phyloP scores from a whole-genome alignment of 495 filamentous ascomycete species.

The Talaromyces liani region DNA sequence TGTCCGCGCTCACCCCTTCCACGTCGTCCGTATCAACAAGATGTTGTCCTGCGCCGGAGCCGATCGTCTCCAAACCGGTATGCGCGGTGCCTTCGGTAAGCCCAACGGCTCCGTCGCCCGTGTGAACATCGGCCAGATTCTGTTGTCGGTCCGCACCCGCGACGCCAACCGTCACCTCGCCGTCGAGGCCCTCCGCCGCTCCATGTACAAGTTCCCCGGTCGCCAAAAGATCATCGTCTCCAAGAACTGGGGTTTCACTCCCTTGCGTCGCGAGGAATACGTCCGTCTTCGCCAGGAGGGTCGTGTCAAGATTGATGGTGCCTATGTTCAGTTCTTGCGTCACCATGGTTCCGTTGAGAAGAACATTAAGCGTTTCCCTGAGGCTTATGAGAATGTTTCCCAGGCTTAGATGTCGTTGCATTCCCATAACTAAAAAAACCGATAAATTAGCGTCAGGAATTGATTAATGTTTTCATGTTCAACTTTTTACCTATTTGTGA shows the following conservation, averaged over 20 bases:
- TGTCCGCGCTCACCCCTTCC: constrained; percentile 96
- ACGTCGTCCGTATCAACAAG: constrained; percentile 99
- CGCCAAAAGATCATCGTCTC: constrained; percentile 99
- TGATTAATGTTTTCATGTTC: constrained; percentile 6
- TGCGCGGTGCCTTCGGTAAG: constrained; percentile 99
- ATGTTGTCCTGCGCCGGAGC: constrained; percentile 99
- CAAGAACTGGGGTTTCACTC: constrained; percentile 99
- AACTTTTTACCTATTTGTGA: constrained; percentile 1
- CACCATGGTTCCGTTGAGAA: constrained; percentile 77
- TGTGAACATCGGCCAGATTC: constrained; percentile 99
- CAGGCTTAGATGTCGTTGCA: constrained; percentile 32
- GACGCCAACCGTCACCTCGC: constrained; percentile 83
- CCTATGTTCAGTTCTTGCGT: constrained; percentile 96
- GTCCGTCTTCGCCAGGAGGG: constrained; percentile 83
- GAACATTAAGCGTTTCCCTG: constrained; percentile 90
- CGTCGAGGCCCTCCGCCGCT: constrained; percentile 96
- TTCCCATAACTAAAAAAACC: background rate
- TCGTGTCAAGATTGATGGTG: constrained; percentile 88
- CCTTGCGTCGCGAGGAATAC: constrained; percentile 95
- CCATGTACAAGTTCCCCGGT: constrained; percentile 99
- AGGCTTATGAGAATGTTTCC: constrained; percentile 61
- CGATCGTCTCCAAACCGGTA: constrained; percentile 99
- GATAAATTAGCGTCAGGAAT: constrained; percentile 5
- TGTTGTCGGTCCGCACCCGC: constrained; percentile 92
- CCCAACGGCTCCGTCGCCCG: constrained; percentile 95